Conservation (phyloP, 768 basidiomycete genomes). For the Boletus insuetus region DNA sequence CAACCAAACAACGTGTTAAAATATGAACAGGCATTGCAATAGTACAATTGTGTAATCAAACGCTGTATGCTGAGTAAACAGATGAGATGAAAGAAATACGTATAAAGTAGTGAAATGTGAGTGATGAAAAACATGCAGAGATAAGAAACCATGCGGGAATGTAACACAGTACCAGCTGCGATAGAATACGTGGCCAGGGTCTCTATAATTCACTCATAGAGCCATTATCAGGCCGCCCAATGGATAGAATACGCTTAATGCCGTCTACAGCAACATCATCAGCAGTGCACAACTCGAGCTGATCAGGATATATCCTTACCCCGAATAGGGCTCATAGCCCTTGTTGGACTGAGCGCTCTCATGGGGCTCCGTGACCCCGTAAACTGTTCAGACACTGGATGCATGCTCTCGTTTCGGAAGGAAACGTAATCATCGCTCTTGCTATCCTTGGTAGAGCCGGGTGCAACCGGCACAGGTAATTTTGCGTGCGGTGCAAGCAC, state of each 20-base stretch:
- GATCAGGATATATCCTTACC: constrained; percentile 8
- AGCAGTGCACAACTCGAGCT: not conserved
- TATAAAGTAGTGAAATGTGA: not conserved
- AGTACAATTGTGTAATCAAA: not conserved
- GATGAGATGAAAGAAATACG: not conserved
- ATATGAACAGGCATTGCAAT: not conserved
- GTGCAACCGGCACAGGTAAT: not conserved
- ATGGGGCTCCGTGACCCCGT: constrained; percentile 9
- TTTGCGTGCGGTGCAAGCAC: constrained; percentile 6
- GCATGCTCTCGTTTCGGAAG: not conserved
- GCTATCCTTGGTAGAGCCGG: not conserved
- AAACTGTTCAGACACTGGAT: not conserved
- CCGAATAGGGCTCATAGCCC: constrained; percentile 28
- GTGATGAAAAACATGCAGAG: too few species aligned
- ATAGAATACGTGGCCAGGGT: not conserved
- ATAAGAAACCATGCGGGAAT: not conserved
- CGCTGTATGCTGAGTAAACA: not conserved
- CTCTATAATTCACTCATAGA: constrained; percentile 9
- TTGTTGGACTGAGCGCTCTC: constrained; percentile 32
- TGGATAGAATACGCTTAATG: constrained; percentile 27
- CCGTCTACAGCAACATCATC: constrained; percentile 20
- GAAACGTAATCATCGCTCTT: not conserved
- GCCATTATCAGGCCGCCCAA: constrained; percentile 11
- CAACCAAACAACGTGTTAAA: not conserved
- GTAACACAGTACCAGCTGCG: not conserved